Evolutionary conservation across 2,329 filamentous ascomycete genomes (phyloP), one percentile per base, ranked within the genome.

Genomic region (Phialemonium atrogriseum): DNA sequence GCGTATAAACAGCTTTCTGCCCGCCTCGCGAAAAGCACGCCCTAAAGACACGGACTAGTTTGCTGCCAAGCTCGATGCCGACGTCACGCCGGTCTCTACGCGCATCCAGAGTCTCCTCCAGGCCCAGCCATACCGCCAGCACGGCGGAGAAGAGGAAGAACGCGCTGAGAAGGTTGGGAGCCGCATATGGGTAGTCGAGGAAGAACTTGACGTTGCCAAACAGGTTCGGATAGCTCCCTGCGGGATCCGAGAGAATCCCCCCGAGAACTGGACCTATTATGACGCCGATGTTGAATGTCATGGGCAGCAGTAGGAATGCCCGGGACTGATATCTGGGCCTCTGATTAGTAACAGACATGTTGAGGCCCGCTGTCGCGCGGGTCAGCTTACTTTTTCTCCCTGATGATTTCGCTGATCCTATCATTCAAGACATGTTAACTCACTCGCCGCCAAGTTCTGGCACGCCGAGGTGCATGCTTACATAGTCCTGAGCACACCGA

Each of bases 401-500:
- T 52, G 13, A 65, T 49, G 6, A 51, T 60, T 41, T 65, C 62
- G 43, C 59, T 61, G 36, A 65, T 60, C 60, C 59, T 62, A 17
- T 10, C 14, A 20, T 8, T 32, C 14, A 24, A 13, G 16, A 16
- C 5, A 13, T 9, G 23, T 46, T 24, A 41, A 27, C 19, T 22
- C 17, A 10, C n/a, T 7, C 12, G 2, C 17, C 5, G 14, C 4
- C 19, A 12, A 5, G 6, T 23, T 13, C 11, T 7, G 11, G 14
- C 10, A n/a, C 23, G 6, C 3, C 1, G 8, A 5, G 8, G 10
- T 10, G n/a, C 8, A n/a, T 13, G 25, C 55, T 36, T 43, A 61
- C 77, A 85, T 82, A 4, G 81, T 85, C 42, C 80, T 64, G 67
- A 86, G 72, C 0, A 86, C 80, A 0, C 81, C 80, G 7, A 83